Percentiles rank a stretch among this genome's conserved stretches.
phyloP scores from a whole-genome alignment of 352 stramenopile species.

The Elongisporangium undulatum region DNA sequence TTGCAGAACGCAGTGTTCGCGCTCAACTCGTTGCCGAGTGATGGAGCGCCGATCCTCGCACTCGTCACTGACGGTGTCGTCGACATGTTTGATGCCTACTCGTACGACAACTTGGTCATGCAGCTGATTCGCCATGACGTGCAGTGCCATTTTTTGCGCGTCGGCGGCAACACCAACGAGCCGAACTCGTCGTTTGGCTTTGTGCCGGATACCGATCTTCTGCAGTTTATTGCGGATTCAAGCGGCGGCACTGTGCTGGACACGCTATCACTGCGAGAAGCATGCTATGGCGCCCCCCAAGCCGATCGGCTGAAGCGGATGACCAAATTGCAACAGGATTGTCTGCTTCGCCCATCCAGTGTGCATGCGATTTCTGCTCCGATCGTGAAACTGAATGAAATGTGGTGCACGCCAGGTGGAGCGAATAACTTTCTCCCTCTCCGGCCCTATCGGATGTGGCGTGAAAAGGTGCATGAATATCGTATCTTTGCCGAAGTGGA shows the following conservation, averaged over 20 bases:
- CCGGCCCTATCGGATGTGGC: conserved; percentile 81
- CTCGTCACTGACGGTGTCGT: conserved; percentile 83
- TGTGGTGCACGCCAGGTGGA: conserved; percentile 35
- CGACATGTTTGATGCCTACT: conserved; percentile 70
- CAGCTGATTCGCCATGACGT: conserved; percentile 87
- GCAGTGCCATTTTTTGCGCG: conserved; percentile 77
- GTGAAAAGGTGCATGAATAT: conserved; percentile 87
- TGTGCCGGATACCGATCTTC: conserved; percentile 74
- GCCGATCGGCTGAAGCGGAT: conserved; percentile 38
- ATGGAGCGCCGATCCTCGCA: conserved; percentile 75
- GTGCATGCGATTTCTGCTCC: conserved; percentile 64
- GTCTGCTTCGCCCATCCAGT: conserved; percentile 63
- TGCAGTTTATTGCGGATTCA: conserved; percentile 72
- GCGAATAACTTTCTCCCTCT: conserved; percentile 52
- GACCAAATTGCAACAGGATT: conserved; percentile 51
- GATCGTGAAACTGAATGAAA: conserved; percentile 61
- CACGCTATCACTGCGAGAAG: conserved; percentile 49
- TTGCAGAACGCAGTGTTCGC: conserved; percentile 86
- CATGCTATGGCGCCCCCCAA: conserved; percentile 34
- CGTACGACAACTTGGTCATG: conserved; percentile 86
- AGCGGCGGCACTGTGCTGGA: conserved; percentile 68
- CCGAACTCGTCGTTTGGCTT: conserved; percentile 77
- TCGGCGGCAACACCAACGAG: conserved; percentile 54
- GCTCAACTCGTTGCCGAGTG: conserved; percentile 76
- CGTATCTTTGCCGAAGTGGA: conserved; percentile 77